Evolutionary conservation across 148 eudicot species (phyloP), one percentile per base, ranked within the genome.

Genomic region (Chenopodium formosanum): DNA sequence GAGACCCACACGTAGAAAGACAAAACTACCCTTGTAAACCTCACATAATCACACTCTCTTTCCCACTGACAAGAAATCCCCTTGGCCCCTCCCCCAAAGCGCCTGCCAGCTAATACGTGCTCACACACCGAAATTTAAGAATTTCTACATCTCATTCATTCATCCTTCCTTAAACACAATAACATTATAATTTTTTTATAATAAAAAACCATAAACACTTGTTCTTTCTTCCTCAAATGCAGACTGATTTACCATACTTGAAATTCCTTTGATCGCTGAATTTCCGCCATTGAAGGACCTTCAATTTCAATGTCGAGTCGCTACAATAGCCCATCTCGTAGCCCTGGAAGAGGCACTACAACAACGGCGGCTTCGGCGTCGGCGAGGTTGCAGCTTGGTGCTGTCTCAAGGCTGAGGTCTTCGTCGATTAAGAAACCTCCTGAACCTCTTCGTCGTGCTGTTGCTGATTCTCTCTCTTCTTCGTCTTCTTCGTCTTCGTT

Each of bases 371-470:
- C 77, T 11, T 58, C 81, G 25, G 20, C 66, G 25, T 23, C 63
- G 70, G 19, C 89, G 31, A 82, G 93, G 84, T 32, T 86, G 29
- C 91, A 85, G 63, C 60, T 88, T n/a, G 89, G 86, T 29, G 89
- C 87, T 4, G 87, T 79, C 5, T 91, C 92, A 19, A 71, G 99
- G 84, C 75, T 92, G 87, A 91, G 99, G 94, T 96, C 98, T 58
- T 94, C 99, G 12, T 89, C 97, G n/a, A 17, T 87, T 62, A 94
- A 89, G 89, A 96, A 96, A 83, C 99, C 95, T 52, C 99, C 99
- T 50, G 99, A 96, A 88, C 99, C 99, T 12, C 92, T 96, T 25
- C 97, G 99, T n/a, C 94, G 99, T 0, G 98, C 99, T 46, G 97
- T 96, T 73, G 99, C 98, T 48, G 99, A 94, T 90, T 92, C 95